These are phyloP conservation scores for Carex myosuroides DNA, from an alignment of 176 grass and related monocot species.

Conservation along the genomic window DNA sequence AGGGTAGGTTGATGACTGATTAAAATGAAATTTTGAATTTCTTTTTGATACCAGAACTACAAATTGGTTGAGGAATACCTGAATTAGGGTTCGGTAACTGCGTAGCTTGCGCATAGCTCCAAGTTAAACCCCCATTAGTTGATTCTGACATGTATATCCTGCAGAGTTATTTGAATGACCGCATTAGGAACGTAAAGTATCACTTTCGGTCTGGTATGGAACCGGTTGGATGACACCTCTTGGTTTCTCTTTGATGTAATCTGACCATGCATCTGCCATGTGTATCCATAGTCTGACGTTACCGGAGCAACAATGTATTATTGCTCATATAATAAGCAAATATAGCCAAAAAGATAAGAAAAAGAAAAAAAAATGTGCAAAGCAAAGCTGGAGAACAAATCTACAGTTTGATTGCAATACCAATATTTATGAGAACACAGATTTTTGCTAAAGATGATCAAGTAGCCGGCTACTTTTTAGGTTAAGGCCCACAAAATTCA, in stretches of 20 bases:
- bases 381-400: too few relatives aligned
- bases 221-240: slow-evolving; percentile 38
- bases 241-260: slow-evolving; percentile 26
- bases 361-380: too few relatives aligned
- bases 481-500: neutral
- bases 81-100: slow-evolving; percentile 29
- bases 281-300: slow-evolving; percentile 22
- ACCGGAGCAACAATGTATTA: slow-evolving; percentile 7
- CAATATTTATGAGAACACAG: too few relatives aligned
- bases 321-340: too few relatives aligned
- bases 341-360: too few relatives aligned
- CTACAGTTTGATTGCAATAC: too few relatives aligned
- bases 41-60: neutral
- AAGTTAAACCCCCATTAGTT: slow-evolving; percentile 21
- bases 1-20: neutral
- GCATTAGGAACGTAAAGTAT: slow-evolving; percentile 11
- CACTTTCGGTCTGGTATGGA: slow-evolving; percentile 16
- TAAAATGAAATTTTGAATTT: neutral
- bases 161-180: slow-evolving; percentile 7
- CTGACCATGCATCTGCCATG: slow-evolving; percentile 32
- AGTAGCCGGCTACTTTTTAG: too few relatives aligned
- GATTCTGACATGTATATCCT: slow-evolving; percentile 35
- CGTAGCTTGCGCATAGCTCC: slow-evolving; percentile 24
- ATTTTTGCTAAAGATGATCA: too few relatives aligned
- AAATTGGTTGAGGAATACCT: neutral